Base-by-base conservation (phyloP, 495 filamentous ascomycete genomes). In the Jackrogersella multiformis region DNA sequence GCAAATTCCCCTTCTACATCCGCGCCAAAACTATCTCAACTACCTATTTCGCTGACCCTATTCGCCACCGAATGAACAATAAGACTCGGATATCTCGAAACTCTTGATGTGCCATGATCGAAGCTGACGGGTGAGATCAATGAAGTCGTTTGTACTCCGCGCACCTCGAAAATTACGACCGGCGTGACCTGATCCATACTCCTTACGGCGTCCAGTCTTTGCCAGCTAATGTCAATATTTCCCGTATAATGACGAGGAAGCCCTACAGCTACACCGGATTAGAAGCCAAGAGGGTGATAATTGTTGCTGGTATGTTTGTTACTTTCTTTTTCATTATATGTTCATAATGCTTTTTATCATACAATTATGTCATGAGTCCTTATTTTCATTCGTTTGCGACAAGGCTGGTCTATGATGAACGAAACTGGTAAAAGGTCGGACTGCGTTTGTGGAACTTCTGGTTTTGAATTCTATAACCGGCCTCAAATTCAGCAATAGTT, bases 371-470 rank as follows among this genome's bases (percentile, higher is more conserved):
- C 26, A 30, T 4, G 13, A 26, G 20, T 21, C 34, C 5, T 54
- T 36, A 24, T 39, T 64, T 45, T 49, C 10, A 32, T 56, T 35
- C 59, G 16, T n/a, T n/a, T 41, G 26, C 28, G 63, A 28, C 32
- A 32, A 53, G 67, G 57, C 62, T 61, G 52, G 82, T 82, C 82
- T 45, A 75, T 86, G 85, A 88, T 88, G 85, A 85, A 61, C 74
- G 69, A 73, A 64, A 41, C 68, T 84, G 85, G 85, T 88, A 88
- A 88, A 88, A 88, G 85, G 85, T 83, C 83, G 66, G 83, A 88
- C 80, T 79, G 77, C 77, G 35, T 70, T 68, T 69, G 72, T 73
- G 77, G 75, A 73, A 61, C 51, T 78, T 76, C 75, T 76, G 76
- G 69, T 79, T 76, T 69, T 55, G 39, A 64, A 62, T 62, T 49